phyloP scores from a whole-genome alignment of 805 yeast genomes.

The Wickerhamomyces queroliae region DNA sequence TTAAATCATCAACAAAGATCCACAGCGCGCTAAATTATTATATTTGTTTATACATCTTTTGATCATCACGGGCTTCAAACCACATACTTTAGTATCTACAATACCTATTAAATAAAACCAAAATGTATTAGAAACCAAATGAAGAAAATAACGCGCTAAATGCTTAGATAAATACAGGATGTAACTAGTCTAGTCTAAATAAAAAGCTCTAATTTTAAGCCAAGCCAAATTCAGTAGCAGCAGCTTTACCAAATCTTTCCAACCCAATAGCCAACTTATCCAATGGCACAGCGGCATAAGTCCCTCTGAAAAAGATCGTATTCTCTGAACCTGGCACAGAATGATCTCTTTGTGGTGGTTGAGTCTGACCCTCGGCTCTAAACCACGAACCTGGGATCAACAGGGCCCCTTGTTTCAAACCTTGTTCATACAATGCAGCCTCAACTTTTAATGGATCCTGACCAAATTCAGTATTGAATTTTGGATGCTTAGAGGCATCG shows the following conservation, averaged over 20 bases:
- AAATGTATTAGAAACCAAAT: too few relatives aligned
- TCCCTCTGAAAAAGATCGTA: slow-evolving; percentile 75
- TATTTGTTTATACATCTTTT: too few relatives aligned
- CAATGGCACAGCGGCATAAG: slow-evolving; percentile 79
- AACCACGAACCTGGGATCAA: slow-evolving; percentile 87
- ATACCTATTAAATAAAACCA: too few relatives aligned
- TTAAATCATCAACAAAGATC: too few relatives aligned
- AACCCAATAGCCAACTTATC: slow-evolving; percentile 57
- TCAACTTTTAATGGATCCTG: slow-evolving; percentile 63
- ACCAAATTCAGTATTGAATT: slow-evolving; percentile 49
- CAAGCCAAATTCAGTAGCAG: slow-evolving; percentile 43
- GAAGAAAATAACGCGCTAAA: not conserved
- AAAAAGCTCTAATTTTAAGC: not conserved
- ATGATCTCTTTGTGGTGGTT: slow-evolving; percentile 48
- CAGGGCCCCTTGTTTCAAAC: slow-evolving; percentile 54
- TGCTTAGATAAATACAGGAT: too few relatives aligned
- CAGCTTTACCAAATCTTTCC: slow-evolving; percentile 62
- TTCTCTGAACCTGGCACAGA: slow-evolving; percentile 35
- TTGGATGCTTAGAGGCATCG: slow-evolving; percentile 79
- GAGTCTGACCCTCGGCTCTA: slow-evolving; percentile 47
- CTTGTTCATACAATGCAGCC: slow-evolving; percentile 53
- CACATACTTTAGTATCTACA: too few relatives aligned
- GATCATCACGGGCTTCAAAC: not conserved
- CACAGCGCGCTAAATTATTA: too few relatives aligned
- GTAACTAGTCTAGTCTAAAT: too few relatives aligned